Evolutionary conservation across 768 basidiomycete genomes (phyloP).

Genomic region (Cystobasidium ongulense): DNA sequence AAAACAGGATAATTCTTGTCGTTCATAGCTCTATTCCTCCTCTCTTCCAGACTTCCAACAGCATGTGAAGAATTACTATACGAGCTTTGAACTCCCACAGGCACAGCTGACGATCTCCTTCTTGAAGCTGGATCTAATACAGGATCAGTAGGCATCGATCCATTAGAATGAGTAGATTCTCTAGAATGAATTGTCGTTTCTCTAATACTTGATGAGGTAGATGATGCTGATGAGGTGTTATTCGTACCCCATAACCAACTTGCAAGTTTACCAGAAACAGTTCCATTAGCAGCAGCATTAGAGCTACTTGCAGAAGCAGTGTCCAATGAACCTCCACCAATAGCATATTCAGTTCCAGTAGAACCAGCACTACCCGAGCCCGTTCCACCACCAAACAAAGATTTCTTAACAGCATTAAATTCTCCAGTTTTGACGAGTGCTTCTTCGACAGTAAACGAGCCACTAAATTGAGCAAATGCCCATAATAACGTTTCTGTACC

Average conservation of each 20-base stretch:
- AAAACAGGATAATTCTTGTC: constrained; percentile 62
- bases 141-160: not conserved
- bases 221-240: constrained; percentile 33
- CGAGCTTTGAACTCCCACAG: not conserved
- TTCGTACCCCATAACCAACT: constrained; percentile 43
- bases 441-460: constrained; percentile 55
- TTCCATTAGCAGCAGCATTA: constrained; percentile 4
- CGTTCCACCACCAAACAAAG: constrained; percentile 33
- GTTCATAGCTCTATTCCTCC: constrained; percentile 46
- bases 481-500: constrained; percentile 62
- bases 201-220: not conserved
- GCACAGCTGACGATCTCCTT: not conserved
- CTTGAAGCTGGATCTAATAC: constrained; percentile 2
- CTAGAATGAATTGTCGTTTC: not conserved
- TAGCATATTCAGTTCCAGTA: not conserved
- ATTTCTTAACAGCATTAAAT: constrained; percentile 40
- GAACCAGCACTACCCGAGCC: too few species aligned
- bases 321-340: constrained; percentile 41
- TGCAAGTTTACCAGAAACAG: constrained; percentile 39
- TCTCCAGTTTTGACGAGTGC: constrained; percentile 41
- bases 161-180: not conserved
- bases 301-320: not conserved
- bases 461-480: constrained; percentile 71
- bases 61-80: constrained; percentile 41
- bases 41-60: constrained; percentile 46